phyloP scores from a whole-genome alignment of 2,329 filamentous ascomycete species.

The Colletotrichum higginsianum region DNA sequence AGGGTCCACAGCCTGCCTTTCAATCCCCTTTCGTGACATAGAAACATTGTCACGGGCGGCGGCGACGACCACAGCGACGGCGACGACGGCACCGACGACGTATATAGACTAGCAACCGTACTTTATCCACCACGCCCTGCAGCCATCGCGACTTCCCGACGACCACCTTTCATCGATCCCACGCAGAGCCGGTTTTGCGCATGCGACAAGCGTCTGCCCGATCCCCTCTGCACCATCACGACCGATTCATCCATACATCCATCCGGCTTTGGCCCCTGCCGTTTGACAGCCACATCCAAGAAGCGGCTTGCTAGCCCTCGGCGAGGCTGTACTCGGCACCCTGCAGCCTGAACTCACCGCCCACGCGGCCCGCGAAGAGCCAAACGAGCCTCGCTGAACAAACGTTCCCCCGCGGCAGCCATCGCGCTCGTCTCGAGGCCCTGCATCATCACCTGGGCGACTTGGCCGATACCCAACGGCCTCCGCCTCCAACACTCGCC shows the following conservation, averaged over 20 bases:
- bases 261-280: slow-evolving; percentile 12
- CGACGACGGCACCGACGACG: background rate
- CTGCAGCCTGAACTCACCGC: slow-evolving; percentile 21
- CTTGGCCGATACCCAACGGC: slow-evolving; percentile 26
- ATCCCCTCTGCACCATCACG: slow-evolving; percentile 11
- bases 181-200: slow-evolving; percentile 13
- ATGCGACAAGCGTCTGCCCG: slow-evolving; percentile 22
- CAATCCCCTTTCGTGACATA: slow-evolving; percentile 27
- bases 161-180: slow-evolving; percentile 7
- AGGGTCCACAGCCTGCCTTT: slow-evolving; percentile 31
- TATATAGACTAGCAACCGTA: slow-evolving; percentile 26
- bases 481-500: background rate
- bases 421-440: slow-evolving; percentile 17
- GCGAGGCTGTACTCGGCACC: slow-evolving; percentile 30
- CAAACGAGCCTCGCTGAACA: slow-evolving; percentile 32
- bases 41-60: background rate
- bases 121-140: slow-evolving; percentile 16
- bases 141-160: slow-evolving; percentile 28
- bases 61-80: slow-evolving; percentile 1
- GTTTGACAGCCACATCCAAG: slow-evolving; percentile 8
- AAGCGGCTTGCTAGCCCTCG: slow-evolving; percentile 15
- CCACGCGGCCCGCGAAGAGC: background rate
- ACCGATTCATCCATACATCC: slow-evolving; percentile 12
- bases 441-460: slow-evolving; percentile 31
- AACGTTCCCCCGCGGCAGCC: slow-evolving; percentile 17